Evolutionary conservation across 148 eudicot genomes (phyloP), one percentile per base, ranked within the genome.

Genomic region (Pouteria glomerata): DNA sequence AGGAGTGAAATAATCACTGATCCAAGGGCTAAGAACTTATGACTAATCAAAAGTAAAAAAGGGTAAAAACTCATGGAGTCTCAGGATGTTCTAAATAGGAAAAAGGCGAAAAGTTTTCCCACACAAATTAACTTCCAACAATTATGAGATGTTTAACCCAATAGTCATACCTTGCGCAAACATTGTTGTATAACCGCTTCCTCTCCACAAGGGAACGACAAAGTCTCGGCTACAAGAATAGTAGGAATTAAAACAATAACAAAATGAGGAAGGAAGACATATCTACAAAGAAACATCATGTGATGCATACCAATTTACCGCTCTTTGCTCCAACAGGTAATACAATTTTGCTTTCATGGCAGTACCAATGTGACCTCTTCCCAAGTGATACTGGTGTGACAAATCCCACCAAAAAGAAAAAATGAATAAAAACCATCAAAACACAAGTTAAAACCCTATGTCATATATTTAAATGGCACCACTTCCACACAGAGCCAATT

Each of bases 81-180:
- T 19, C 2, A 34, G 16, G 13, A 34, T 3, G 10, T 34, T 34
- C 8, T 16, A 45, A 65, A 23, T 41, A 0, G 2, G 18, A 26
- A 23, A 37, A 57, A 57, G 52, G 37, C n/a, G 16, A 23, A 52
- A 39, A 69, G 6, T 30, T n/a, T 42, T 57, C 64, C 18, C 37
- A 0, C 56, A 15, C 15, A 23, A 57, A 4, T 41, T 41, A 64
- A 58, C 42, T 12, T 71, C 41, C 37, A 71, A 11, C 31, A 58
- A 66, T 24, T 29, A 56, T 3, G 30, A 19, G 21, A 23, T 31
- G 18, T n/a, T n/a, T n/a, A n/a, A n/a, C n/a, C n/a, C n/a, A n/a
- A n/a, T n/a, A n/a, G n/a, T n/a, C n/a, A n/a, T 85, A 91, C 98
- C 97, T 91, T 94, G 98, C 61, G 77, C 81, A 78, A 91, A 94